Conservation (phyloP, 768 basidiomycete species). For the Boletus sensibilis region DNA sequence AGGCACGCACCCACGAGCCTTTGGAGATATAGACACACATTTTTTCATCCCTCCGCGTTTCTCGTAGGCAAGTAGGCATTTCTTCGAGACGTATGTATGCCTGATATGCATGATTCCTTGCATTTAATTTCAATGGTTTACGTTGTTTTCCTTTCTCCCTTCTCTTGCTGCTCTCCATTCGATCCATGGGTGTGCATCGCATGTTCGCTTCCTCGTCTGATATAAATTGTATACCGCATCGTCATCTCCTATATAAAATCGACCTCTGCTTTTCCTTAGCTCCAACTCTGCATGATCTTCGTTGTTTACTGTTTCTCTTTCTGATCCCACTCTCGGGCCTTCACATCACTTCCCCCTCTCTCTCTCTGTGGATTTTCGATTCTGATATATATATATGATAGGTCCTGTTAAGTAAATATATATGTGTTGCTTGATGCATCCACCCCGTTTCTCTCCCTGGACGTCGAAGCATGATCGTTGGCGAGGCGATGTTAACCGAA, state of each 20-base stretch:
- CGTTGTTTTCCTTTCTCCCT: constrained; percentile 2
- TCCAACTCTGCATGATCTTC: constrained; percentile 3
- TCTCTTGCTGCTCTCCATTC: constrained; percentile 17
- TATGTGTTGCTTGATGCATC: constrained; percentile 31
- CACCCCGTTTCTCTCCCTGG: constrained; percentile 3
- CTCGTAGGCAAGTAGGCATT: constrained; percentile 23
- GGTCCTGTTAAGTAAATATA: constrained; percentile 18
- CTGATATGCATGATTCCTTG: constrained; percentile 25
- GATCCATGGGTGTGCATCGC: constrained; percentile 12
- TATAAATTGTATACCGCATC: constrained; percentile 32
- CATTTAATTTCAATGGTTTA: constrained; percentile 23
- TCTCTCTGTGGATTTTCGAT: constrained; percentile 8
- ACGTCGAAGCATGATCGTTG: neutral
- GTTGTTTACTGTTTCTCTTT: neutral
- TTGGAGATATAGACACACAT: constrained; percentile 62
- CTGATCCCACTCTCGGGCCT: neutral
- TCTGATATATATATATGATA: constrained; percentile 22
- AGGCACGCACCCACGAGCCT: constrained; percentile 83
- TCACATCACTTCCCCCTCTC: neutral
- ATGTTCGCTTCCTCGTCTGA: constrained; percentile 11
- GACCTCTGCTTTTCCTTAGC: constrained; percentile 2
- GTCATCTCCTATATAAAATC: constrained; percentile 13
- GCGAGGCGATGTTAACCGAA: constrained; percentile 3
- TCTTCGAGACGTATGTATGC: constrained; percentile 23
- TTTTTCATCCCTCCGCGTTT: neutral